phyloP scores from a whole-genome alignment of 306 rosid species.

The Begonia fuchsioides region DNA sequence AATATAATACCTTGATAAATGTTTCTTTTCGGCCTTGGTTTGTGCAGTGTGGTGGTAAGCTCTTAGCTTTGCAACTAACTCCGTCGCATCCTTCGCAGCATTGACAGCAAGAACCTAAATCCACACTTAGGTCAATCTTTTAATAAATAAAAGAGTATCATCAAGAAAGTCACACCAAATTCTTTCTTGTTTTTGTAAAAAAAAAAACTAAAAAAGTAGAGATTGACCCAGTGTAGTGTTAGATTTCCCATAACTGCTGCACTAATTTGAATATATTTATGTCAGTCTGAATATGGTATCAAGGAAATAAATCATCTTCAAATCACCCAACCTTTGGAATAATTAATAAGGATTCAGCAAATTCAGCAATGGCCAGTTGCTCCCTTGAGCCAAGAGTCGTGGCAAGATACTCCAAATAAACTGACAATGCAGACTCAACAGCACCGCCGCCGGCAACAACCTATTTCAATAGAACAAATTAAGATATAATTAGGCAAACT shows the following conservation, averaged over 20 bases:
- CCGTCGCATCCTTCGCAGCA: constrained; percentile 98
- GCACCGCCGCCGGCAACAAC: constrained; percentile 99
- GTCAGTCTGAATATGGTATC: too few relatives aligned
- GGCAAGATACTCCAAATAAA: constrained; percentile 88
- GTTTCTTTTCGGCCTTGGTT: constrained; percentile 79
- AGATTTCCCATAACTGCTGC: too few relatives aligned
- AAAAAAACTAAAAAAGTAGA: too few relatives aligned
- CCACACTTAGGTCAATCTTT: neutral
- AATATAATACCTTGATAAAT: constrained; percentile 52
- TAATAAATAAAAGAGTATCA: too few relatives aligned
- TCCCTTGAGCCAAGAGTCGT: constrained; percentile 96
- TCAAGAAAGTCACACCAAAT: too few relatives aligned
- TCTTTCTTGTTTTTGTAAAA: too few relatives aligned
- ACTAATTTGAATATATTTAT: too few relatives aligned
- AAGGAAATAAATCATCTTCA: neutral
- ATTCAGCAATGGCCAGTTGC: constrained; percentile 96
- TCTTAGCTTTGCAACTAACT: constrained; percentile 78
- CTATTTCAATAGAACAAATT: constrained; percentile 21
- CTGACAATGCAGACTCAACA: constrained; percentile 84
- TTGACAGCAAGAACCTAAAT: constrained; percentile 86
- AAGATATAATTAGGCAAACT: too few relatives aligned
- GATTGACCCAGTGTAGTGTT: too few relatives aligned
- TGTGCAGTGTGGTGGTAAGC: constrained; percentile 84
- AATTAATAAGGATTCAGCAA: constrained; percentile 80
- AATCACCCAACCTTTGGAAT: constrained; percentile 53